Percentiles rank a stretch among this genome's conserved stretches.
phyloP scores from a whole-genome alignment of 73 alveolate species.

The Paramecium primaurelia region DNA sequence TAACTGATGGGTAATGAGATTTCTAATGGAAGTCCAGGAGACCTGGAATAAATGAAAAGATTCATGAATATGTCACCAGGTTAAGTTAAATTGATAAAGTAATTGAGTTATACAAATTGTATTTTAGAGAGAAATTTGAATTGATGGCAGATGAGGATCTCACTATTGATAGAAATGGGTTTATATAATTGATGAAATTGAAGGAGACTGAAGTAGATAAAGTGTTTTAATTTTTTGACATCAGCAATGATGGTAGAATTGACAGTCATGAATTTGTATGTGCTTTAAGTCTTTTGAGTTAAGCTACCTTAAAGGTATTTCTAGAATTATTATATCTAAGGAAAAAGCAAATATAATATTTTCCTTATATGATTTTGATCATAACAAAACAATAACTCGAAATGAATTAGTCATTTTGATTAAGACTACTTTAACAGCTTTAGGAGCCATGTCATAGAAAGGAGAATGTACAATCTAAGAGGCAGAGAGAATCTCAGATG shows the following conservation, averaged over 20 bases:
- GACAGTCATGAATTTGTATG: slow-evolving; percentile 58
- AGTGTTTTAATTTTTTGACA: slow-evolving; percentile 50
- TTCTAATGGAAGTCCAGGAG: slow-evolving; percentile 52
- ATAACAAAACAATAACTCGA: slow-evolving; percentile 83
- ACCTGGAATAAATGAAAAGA: slow-evolving; percentile 54
- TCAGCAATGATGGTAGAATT: slow-evolving; percentile 38
- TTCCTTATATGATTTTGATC: slow-evolving; percentile 89
- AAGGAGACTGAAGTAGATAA: slow-evolving; percentile 48
- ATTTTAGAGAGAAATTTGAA: slow-evolving; percentile 55
- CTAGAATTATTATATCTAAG: background rate
- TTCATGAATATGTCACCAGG: slow-evolving; percentile 58
- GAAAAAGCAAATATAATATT: slow-evolving; percentile 76
- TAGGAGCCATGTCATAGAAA: slow-evolving; percentile 74
- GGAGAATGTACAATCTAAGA: slow-evolving; percentile 81
- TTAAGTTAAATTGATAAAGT: slow-evolving; percentile 57
- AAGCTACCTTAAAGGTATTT: background rate
- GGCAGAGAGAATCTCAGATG: slow-evolving; percentile 87
- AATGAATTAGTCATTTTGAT: slow-evolving; percentile 89
- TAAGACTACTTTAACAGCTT: slow-evolving; percentile 80
- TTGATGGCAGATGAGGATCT: slow-evolving; percentile 65
- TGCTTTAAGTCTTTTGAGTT: slow-evolving; percentile 46
- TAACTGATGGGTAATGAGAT: slow-evolving; percentile 55
- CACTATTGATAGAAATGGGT: slow-evolving; percentile 50
- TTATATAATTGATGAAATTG: slow-evolving; percentile 55
- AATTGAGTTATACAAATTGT: background rate